A percentile compares a stretch with the other conserved stretches of the same genome.
Evolutionary conservation across 441 rosid species (phyloP).

Genomic region (Euphorbia neoarborescens): DNA sequence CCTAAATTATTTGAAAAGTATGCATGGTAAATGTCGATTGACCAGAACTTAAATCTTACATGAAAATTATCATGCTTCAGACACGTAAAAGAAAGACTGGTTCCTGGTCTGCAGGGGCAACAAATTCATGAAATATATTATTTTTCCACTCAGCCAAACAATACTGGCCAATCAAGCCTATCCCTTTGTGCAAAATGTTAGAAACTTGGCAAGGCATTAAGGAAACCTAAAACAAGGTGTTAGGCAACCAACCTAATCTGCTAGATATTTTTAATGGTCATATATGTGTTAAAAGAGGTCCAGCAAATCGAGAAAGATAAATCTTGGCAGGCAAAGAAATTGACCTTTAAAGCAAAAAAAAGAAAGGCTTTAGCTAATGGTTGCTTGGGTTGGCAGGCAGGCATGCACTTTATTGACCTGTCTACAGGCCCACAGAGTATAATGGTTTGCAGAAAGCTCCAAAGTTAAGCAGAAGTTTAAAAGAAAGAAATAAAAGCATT

Average conservation of each 20-base stretch:
- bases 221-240: slow-evolving; percentile 2
- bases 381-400: not conserved
- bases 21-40: not conserved
- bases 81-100: not conserved
- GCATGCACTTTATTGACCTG: not conserved
- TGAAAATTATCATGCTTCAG: not conserved
- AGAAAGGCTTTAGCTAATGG: not conserved
- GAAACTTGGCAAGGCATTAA: not conserved
- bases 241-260: slow-evolving; percentile 2
- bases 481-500: not conserved
- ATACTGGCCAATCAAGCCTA: not conserved
- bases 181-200: not conserved
- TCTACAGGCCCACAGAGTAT: not conserved
- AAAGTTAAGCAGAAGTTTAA: not conserved
- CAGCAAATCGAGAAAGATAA: not conserved
- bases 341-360: not conserved
- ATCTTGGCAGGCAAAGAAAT: not conserved
- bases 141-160: not conserved
- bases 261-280: not conserved
- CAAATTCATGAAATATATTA: not conserved
- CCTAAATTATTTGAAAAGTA: not conserved
- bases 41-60: not conserved
- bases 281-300: not conserved
- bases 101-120: not conserved
- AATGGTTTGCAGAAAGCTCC: not conserved